Evolutionary conservation across 371 early-diverging fungal genomes (phyloP), one percentile per base, ranked within the genome.

Genomic region (Neoconidiobolus thromboides): DNA sequence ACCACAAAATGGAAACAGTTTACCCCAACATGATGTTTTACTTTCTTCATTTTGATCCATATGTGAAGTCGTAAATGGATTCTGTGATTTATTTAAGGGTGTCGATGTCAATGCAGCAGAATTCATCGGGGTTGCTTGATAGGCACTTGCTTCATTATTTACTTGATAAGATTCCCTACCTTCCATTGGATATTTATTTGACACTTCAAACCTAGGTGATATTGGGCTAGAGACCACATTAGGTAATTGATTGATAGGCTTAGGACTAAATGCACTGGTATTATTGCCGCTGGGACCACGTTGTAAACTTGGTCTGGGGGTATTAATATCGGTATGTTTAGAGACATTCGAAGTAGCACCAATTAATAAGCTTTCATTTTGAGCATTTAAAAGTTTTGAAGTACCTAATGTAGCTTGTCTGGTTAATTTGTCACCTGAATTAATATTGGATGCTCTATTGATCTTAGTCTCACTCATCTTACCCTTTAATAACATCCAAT

Each of bases 401-500:
- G 57, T 46, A 10, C 40, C 40, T 4, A 43, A 26, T 5, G 36
- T 57, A 5, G 57, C 42, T 7, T 43, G 43, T 5, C 57, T 7
- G 14, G 36, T 57, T 15, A 44, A 12, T 43, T 41, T 43, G 12
- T 57, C 44, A 6, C 49, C 14, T 49, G 10, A 26, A 4, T 49
- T 4, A 12, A 26, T 49, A 49, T 12, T 14, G 10, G 49, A 26
- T 12, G 49, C 3, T 14, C 49, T 10, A 49, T 4, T 49, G 49
- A 49, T 4, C 10, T 49, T 4, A 4, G 5, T 49, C 26, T 26
- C 78, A 15, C 76, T 77, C 52, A 73, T 75, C 62, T 76, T 77
- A 53, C 74, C 73, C 63, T 77, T 78, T 6, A 82, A 64, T 52
- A 86, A 65, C 85, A 90, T 87, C 96, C 96, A 96, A 68, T 96